phyloP scores from a whole-genome alignment of 2,329 filamentous ascomycete species.

The Nigrospora oryzae region DNA sequence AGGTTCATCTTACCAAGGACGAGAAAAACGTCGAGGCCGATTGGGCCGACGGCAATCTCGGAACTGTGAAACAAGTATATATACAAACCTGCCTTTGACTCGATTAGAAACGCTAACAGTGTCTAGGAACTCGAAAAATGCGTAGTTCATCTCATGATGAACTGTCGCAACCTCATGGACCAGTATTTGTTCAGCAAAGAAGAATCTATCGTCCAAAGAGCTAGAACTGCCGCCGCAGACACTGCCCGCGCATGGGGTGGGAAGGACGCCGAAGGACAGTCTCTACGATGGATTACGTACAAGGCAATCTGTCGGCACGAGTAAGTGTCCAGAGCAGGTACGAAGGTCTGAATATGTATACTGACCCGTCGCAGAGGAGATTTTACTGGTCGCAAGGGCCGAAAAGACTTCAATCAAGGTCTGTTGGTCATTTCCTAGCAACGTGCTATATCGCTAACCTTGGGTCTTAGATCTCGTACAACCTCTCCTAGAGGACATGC shows the following conservation, averaged over 20 bases:
- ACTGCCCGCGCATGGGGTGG: background rate
- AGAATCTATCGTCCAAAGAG: background rate
- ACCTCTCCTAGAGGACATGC: too few relatives aligned
- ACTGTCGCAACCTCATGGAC: background rate
- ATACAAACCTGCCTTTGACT: too few relatives aligned
- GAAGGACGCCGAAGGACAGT: background rate
- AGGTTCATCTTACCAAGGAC: slow-evolving; percentile 4
- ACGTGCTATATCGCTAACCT: too few relatives aligned
- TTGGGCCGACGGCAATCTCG: background rate
- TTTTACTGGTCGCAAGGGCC: too few relatives aligned
- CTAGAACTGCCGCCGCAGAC: background rate
- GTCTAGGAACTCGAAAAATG: background rate
- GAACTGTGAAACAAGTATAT: background rate
- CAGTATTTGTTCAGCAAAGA: background rate
- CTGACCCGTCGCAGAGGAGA: too few relatives aligned
- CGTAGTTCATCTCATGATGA: background rate
- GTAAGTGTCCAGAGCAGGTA: background rate
- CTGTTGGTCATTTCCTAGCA: too few relatives aligned
- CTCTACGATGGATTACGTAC: background rate
- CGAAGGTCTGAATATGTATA: too few relatives aligned
- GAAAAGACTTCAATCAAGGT: background rate
- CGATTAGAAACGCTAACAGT: background rate
- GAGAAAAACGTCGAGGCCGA: background rate
- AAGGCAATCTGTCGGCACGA: background rate
- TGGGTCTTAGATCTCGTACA: too few relatives aligned